phyloP scores from a whole-genome alignment of 129 eudicot species.

The Saussurea involucrata region DNA sequence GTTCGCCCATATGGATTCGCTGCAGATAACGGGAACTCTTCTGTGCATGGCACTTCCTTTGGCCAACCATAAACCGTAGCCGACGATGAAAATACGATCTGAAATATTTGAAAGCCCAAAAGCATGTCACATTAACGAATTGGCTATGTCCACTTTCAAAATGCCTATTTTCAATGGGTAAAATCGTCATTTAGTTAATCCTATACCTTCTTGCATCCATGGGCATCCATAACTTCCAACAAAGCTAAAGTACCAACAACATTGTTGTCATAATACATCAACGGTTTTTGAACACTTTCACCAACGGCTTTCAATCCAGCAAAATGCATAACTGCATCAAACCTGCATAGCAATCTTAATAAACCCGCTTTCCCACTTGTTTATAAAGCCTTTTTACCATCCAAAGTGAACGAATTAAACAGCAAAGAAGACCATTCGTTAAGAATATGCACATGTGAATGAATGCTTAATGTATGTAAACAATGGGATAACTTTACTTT shows the following conservation, averaged over 20 bases:
- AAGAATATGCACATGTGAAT: neutral
- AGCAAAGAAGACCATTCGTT: neutral
- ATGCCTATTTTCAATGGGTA: neutral
- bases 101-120: conserved; percentile 25
- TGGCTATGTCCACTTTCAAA: too few species aligned
- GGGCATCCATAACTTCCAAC: conserved; percentile 88
- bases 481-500: conserved; percentile 22
- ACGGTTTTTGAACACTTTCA: conserved; percentile 87
- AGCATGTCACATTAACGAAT: conserved; percentile 2
- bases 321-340: conserved; percentile 95
- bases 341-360: conserved; percentile 40
- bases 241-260: conserved; percentile 74
- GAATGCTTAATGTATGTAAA: neutral
- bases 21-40: conserved; percentile 75
- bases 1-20: conserved; percentile 87
- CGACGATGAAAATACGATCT: conserved; percentile 85
- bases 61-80: conserved; percentile 96
- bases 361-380: neutral
- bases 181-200: neutral
- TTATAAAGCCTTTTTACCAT: conserved; percentile 5
- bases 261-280: conserved; percentile 77
- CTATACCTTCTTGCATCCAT: conserved; percentile 84
- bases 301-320: conserved; percentile 99
- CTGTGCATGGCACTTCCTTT: conserved; percentile 82
- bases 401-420: neutral